phyloP scores from a whole-genome alignment of 768 basidiomycete genomes.

The Pisolithus sp. region DNA sequence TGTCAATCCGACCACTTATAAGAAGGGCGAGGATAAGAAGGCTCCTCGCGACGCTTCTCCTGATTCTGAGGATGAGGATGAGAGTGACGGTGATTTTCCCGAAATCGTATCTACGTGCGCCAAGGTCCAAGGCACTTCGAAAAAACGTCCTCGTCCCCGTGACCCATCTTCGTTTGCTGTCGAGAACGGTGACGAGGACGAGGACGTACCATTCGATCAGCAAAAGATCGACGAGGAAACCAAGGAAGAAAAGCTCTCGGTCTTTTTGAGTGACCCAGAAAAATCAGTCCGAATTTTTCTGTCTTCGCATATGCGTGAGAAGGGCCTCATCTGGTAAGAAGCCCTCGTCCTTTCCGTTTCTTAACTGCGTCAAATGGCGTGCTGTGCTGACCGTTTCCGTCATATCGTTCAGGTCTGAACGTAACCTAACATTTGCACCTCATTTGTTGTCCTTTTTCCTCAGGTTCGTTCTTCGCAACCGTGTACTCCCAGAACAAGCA shows the following conservation, averaged over 20 bases:
- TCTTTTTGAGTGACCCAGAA: constrained; percentile 62
- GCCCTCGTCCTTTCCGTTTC: constrained; percentile 10
- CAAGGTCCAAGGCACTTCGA: constrained; percentile 1
- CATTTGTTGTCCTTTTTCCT: constrained; percentile 56
- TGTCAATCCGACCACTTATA: constrained; percentile 34
- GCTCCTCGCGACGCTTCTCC: constrained; percentile 25
- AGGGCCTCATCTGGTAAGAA: constrained; percentile 67
- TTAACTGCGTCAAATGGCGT: neutral
- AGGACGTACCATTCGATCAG: constrained; percentile 33
- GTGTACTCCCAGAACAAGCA: constrained; percentile 42
- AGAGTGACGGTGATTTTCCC: constrained; percentile 14
- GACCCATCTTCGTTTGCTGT: constrained; percentile 10
- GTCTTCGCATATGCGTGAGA: constrained; percentile 60
- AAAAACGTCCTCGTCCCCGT: constrained; percentile 21
- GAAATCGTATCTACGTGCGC: constrained; percentile 1
- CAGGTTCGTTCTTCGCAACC: constrained; percentile 50
- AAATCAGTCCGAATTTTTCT: constrained; percentile 55
- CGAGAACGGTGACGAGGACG: constrained; percentile 24
- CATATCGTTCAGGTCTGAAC: constrained; percentile 35
- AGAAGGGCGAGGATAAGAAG: constrained; percentile 27
- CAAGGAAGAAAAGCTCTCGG: constrained; percentile 38
- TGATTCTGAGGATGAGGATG: constrained; percentile 30
- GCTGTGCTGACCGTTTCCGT: neutral
- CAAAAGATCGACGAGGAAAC: constrained; percentile 26
- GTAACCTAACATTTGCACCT: constrained; percentile 44